Evolutionary conservation across 495 filamentous ascomycete genomes (phyloP).

Genomic region (Hypoxylon perforatum): DNA sequence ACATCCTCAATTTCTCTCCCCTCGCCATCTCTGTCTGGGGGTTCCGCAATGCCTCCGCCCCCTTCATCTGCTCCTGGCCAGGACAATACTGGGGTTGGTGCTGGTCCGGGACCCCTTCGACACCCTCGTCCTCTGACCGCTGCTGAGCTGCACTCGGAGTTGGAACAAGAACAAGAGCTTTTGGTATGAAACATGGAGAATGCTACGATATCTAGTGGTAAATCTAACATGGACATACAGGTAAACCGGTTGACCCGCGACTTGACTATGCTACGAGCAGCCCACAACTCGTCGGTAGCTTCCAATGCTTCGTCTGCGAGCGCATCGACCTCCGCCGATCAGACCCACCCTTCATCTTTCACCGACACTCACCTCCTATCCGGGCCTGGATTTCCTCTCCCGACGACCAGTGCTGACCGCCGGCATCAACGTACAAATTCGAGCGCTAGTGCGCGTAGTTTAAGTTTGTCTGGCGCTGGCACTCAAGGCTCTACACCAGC

Average conservation of each 20-base stretch:
- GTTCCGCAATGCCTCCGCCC: slow-evolving; percentile 47
- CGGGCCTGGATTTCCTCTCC: slow-evolving; percentile 53
- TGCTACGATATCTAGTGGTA: background rate
- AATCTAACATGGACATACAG: slow-evolving; percentile 55
- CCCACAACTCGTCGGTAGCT: slow-evolving; percentile 82
- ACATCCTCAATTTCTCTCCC: slow-evolving; percentile 60
- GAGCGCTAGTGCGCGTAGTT: slow-evolving; percentile 66
- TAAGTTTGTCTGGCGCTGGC: slow-evolving; percentile 60
- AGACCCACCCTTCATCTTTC: slow-evolving; percentile 48
- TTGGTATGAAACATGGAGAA: slow-evolving; percentile 67
- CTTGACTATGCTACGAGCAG: slow-evolving; percentile 78
- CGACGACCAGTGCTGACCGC: slow-evolving; percentile 47
- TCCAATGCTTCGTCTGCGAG: slow-evolving; percentile 82
- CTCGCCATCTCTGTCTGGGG: slow-evolving; percentile 60
- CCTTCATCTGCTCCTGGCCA: slow-evolving; percentile 40
- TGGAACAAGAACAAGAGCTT: slow-evolving; percentile 96
- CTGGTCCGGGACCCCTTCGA: slow-evolving; percentile 76
- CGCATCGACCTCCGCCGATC: slow-evolving; percentile 53
- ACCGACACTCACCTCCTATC: slow-evolving; percentile 47
- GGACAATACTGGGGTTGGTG: slow-evolving; percentile 68
- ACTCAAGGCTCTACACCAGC: slow-evolving; percentile 43
- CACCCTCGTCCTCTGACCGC: slow-evolving; percentile 87
- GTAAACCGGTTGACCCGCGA: slow-evolving; percentile 93
- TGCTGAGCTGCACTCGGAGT: slow-evolving; percentile 83
- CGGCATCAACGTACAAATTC: slow-evolving; percentile 59